phyloP scores from a whole-genome alignment of 176 grass and related monocot genomes.

The Poa pratensis region DNA sequence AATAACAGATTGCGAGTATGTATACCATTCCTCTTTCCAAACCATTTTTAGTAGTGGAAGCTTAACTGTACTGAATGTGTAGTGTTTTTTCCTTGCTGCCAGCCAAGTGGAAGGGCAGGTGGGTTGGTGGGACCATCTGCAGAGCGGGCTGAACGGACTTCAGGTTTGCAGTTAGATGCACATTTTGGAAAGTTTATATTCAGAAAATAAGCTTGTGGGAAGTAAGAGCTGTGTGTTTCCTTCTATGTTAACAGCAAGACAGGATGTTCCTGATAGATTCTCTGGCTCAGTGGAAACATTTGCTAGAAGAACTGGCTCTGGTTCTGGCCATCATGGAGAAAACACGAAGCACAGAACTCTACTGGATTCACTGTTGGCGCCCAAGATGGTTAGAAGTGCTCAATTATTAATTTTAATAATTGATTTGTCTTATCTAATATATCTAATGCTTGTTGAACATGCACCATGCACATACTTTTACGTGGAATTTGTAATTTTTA shows the following conservation, averaged over 20 bases:
- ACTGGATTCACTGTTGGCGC: slow-evolving; percentile 59
- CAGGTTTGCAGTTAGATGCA: slow-evolving; percentile 58
- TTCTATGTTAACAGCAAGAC: slow-evolving; percentile 56
- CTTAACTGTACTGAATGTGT: slow-evolving; percentile 40
- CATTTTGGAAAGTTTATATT: slow-evolving; percentile 33
- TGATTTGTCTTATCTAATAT: slow-evolving; percentile 27
- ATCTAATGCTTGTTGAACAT: slow-evolving; percentile 2
- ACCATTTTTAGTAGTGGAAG: slow-evolving; percentile 29
- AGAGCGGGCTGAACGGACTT: slow-evolving; percentile 68
- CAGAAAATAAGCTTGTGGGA: slow-evolving; percentile 29
- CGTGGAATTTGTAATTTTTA: background rate
- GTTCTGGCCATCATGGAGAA: slow-evolving; percentile 66
- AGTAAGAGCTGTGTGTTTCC: slow-evolving; percentile 16
- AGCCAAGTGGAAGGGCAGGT: slow-evolving; percentile 54
- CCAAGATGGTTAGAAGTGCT: slow-evolving; percentile 50
- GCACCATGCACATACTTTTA: background rate
- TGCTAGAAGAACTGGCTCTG: slow-evolving; percentile 61
- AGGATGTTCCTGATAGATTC: slow-evolving; percentile 75
- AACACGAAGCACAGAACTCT: slow-evolving; percentile 61
- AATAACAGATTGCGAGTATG: slow-evolving; percentile 73
- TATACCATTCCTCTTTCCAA: slow-evolving; percentile 37
- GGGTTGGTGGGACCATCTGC: slow-evolving; percentile 63
- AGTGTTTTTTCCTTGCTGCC: slow-evolving; percentile 23
- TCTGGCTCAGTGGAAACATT: slow-evolving; percentile 59
- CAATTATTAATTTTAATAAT: slow-evolving; percentile 35